phyloP scores from a whole-genome alignment of 2,329 filamentous ascomycete genomes.

The Colletotrichum sp. region DNA sequence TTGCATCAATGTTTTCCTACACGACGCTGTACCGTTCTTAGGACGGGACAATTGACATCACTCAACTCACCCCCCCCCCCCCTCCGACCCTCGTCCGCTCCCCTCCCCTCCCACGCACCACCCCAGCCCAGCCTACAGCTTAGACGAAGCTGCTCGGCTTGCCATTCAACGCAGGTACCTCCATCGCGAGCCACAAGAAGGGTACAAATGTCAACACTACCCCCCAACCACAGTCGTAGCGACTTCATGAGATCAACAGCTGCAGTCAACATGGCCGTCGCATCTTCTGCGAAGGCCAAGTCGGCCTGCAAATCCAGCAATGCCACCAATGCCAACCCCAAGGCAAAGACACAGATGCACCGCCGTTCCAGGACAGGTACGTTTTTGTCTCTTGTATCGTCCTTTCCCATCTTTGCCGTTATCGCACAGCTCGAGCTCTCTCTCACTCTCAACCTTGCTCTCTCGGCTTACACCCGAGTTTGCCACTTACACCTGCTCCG shows the following conservation, averaged over 20 bases:
- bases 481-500: background rate
- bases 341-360: slow-evolving; percentile 85
- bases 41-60: no score
- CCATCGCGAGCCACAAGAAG: slow-evolving; percentile 32
- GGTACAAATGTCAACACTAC: slow-evolving; percentile 70
- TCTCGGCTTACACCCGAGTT: slow-evolving; percentile 33
- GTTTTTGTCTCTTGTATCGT: slow-evolving; percentile 23
- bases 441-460: background rate
- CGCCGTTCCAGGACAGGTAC: slow-evolving; percentile 92
- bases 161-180: slow-evolving; percentile 48
- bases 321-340: slow-evolving; percentile 58
- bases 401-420: background rate
- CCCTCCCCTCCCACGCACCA: slow-evolving; percentile 19
- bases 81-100: slow-evolving; percentile 20
- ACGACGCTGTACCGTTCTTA: no score
- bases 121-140: slow-evolving; percentile 21
- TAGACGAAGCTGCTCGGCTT: slow-evolving; percentile 27
- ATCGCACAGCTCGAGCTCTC: slow-evolving; percentile 18
- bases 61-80: no score
- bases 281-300: slow-evolving; percentile 65
- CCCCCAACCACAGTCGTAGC: slow-evolving; percentile 59
- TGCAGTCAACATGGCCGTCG: slow-evolving; percentile 65
- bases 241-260: slow-evolving; percentile 48
- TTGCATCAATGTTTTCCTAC: no score
- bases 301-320: slow-evolving; percentile 55